A percentile compares a stretch with the other conserved stretches of the same genome.
These are phyloP conservation scores for Aspergillus biplanus DNA, from an alignment of 495 filamentous ascomycete genomes.

Conservation along the genomic window DNA sequence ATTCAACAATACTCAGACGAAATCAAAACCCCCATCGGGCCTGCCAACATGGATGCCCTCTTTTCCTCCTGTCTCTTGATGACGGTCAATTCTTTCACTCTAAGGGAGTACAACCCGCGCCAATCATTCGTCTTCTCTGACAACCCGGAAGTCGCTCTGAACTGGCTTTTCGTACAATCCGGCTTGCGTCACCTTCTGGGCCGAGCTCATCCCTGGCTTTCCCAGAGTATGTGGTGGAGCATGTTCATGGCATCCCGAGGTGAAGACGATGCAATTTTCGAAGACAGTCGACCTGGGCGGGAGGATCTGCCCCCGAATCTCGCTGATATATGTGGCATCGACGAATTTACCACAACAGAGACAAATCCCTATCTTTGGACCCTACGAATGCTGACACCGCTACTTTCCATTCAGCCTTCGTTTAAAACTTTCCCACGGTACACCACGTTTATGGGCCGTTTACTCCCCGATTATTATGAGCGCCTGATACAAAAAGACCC, in stretches of 20 bases:
- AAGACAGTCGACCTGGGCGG: conserved; percentile 37
- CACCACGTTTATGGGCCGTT: conserved; percentile 41
- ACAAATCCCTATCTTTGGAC: conserved; percentile 46
- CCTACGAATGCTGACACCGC: conserved; percentile 39
- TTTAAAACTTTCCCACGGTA: conserved; percentile 26
- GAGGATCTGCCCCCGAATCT: conserved; percentile 40
- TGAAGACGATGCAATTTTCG: conserved; percentile 27
- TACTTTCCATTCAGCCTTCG: conserved; percentile 30
- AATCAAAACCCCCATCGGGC: conserved; percentile 31
- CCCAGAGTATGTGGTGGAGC: conserved; percentile 44
- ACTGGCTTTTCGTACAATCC: conserved; percentile 48
- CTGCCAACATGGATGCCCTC: conserved; percentile 47
- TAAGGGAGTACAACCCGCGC: conserved; percentile 41
- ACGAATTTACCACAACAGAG: conserved; percentile 38
- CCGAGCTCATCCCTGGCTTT: conserved; percentile 33
- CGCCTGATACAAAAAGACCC: conserved; percentile 43
- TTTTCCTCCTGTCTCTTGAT: conserved; percentile 49
- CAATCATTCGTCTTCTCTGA: conserved; percentile 48
- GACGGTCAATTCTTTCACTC: conserved; percentile 41
- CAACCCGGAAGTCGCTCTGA: conserved; percentile 32
- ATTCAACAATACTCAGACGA: conserved; percentile 44
- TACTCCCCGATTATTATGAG: conserved; percentile 36
- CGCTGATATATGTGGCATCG: conserved; percentile 43
- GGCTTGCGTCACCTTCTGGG: conserved; percentile 45
- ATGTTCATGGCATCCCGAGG: conserved; percentile 39